Conservation (phyloP, 371 early-diverging fungal species). For the Syncephalastrum contaminatum region DNA sequence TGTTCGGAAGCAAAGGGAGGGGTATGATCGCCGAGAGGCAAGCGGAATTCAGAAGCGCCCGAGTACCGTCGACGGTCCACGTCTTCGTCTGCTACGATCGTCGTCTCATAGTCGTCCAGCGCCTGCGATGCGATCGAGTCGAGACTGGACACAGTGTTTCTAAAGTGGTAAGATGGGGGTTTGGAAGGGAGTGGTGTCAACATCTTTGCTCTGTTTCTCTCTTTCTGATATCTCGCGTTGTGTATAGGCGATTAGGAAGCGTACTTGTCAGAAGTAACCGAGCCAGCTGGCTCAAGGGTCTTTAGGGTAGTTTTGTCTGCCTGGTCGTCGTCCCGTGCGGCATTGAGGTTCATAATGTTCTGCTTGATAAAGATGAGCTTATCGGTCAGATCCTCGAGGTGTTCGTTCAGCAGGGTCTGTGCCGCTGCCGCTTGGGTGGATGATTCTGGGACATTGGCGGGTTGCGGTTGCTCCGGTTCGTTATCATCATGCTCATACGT, state of each 20-base stretch:
- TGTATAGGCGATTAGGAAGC: neutral
- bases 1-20: constrained; percentile 40
- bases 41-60: constrained; percentile 18
- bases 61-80: constrained; percentile 20
- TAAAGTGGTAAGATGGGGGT: neutral
- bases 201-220: neutral
- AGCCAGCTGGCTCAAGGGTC: constrained; percentile 8
- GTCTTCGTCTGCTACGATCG: constrained; percentile 8
- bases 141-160: constrained; percentile 21
- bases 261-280: neutral
- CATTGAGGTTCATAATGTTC: constrained; percentile 30
- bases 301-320: constrained; percentile 19
- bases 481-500: constrained; percentile 3
- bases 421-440: constrained; percentile 17
- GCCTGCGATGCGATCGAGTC: constrained; percentile 43
- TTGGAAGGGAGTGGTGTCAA: neutral
- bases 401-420: constrained; percentile 26
- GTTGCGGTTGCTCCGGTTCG: neutral
- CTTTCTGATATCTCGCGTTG: neutral
- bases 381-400: constrained; percentile 37
- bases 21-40: constrained; percentile 16
- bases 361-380: constrained; percentile 35
- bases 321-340: constrained; percentile 7
- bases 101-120: constrained; percentile 34
- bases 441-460: constrained; percentile 2